Conservation (phyloP, 108 stramenopile genomes). For the Pseudonitzschia pungens region DNA sequence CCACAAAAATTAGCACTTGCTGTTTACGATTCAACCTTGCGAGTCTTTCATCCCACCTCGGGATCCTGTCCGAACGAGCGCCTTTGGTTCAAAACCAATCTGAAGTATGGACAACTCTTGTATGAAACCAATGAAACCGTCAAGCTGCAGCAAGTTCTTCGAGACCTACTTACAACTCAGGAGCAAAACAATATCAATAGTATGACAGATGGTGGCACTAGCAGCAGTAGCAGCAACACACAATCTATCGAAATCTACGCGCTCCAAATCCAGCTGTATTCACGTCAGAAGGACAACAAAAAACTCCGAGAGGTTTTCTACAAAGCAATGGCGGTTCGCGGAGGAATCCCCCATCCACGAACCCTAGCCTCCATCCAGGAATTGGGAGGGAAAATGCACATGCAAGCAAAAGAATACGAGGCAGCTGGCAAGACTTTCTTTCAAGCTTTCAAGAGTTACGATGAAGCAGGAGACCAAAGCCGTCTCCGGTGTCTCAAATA, state of each 20-base stretch:
- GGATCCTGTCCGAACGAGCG: conserved; percentile 84
- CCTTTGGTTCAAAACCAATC: conserved; percentile 93
- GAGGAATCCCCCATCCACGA: conserved; percentile 90
- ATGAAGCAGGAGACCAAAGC: conserved; percentile 90
- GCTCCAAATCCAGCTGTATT: conserved; percentile 90
- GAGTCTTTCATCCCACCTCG: conserved; percentile 65
- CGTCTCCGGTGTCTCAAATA: conserved; percentile 89
- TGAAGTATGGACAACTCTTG: conserved; percentile 92
- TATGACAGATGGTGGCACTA: conserved; percentile 15
- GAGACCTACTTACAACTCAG: conserved; percentile 57
- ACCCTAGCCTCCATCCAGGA: conserved; percentile 90
- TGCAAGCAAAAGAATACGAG: conserved; percentile 79
- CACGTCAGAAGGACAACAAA: conserved; percentile 83
- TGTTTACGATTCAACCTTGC: conserved; percentile 76
- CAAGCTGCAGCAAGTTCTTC: conserved; percentile 85
- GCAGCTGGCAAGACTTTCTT: conserved; percentile 83
- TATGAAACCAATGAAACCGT: conserved; percentile 87
- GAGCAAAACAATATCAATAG: conserved; percentile 19
- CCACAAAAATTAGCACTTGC: conserved; percentile 52
- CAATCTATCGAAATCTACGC: conserved; percentile 92
- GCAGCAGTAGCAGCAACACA: conserved; percentile 46
- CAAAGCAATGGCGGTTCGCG: conserved; percentile 83
- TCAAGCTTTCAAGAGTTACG: conserved; percentile 93
- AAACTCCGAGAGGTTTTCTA: conserved; percentile 83
- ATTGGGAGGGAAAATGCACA: conserved; percentile 93